Conservation (phyloP, 164 flowering plant genomes). For the Tetrastigma voinierianum region DNA sequence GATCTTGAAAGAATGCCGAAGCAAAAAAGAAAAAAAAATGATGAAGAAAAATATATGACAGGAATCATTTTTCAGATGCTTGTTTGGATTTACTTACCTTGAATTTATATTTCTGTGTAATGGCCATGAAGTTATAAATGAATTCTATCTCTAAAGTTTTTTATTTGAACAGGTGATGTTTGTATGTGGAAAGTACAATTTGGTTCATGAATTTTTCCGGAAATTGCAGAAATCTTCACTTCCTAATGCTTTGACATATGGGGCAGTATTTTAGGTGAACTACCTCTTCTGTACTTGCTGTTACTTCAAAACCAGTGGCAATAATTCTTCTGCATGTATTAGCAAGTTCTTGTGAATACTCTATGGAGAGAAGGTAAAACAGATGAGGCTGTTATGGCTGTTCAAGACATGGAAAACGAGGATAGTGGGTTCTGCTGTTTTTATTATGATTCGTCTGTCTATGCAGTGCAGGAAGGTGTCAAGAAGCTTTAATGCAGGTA, state of each 20-base stretch:
- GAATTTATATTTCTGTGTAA: neutral
- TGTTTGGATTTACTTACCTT: neutral
- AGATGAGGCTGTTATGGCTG: constrained; percentile 71
- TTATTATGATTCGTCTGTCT: neutral
- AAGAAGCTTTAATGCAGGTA: no score
- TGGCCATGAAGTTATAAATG: neutral
- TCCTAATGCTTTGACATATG: constrained; percentile 82
- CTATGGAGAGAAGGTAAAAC: constrained; percentile 83
- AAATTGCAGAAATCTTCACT: constrained; percentile 59
- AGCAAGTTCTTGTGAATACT: constrained; percentile 88
- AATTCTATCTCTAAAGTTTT: constrained; percentile 1
- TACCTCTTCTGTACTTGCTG: neutral
- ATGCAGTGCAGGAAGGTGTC: no score
- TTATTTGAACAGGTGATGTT: constrained; percentile 66
- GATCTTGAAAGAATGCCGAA: no score
- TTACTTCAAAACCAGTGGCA: neutral
- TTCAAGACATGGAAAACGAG: constrained; percentile 85
- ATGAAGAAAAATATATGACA: no score
- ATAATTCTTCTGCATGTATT: constrained; percentile 16
- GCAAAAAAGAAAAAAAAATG: no score
- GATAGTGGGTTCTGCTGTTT: neutral
- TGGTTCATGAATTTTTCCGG: constrained; percentile 85
- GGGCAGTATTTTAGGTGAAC: constrained; percentile 46
- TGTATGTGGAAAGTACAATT: constrained; percentile 78
- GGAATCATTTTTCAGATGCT: neutral